A percentile compares a stretch with the other conserved stretches of the same genome.
phyloP scores from a whole-genome alignment of 108 stramenopile species.

The Ochromonas danica region DNA sequence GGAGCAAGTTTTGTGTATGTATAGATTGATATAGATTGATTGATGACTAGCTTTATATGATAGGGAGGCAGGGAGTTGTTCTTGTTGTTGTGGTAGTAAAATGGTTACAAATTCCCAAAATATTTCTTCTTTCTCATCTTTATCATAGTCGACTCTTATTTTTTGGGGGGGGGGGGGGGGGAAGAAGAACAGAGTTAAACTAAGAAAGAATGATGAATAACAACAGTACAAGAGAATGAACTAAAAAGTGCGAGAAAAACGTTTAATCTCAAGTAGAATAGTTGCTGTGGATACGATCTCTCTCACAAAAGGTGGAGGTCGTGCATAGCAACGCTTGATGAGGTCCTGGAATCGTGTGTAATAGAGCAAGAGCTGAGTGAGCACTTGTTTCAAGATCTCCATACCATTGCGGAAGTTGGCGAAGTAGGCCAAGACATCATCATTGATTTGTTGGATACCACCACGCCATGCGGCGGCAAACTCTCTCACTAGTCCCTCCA shows the following conservation, averaged over 20 bases:
- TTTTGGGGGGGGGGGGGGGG: no score
- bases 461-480: constrained; percentile 87
- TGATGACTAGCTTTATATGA: no score
- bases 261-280: constrained; percentile 93
- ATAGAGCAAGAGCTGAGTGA: constrained; percentile 90
- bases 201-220: no score
- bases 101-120: no score
- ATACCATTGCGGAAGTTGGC: constrained; percentile 95
- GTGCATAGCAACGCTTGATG: constrained; percentile 72
- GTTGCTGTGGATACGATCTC: constrained; percentile 86
- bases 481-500: constrained; percentile 68
- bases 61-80: no score
- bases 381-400: constrained; percentile 96
- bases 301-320: constrained; percentile 80
- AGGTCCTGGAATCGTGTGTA: constrained; percentile 96
- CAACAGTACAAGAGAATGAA: no score
- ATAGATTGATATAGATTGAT: no score
- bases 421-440: constrained; percentile 89
- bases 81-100: no score
- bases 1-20: no score
- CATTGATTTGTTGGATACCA: constrained; percentile 83
- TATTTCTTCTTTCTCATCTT: no score
- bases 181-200: no score
- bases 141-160: no score
- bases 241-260: constrained; percentile 75